Evolutionary conservation across 495 filamentous ascomycete species (phyloP).

Genomic region (Apiosordaria backusii): DNA sequence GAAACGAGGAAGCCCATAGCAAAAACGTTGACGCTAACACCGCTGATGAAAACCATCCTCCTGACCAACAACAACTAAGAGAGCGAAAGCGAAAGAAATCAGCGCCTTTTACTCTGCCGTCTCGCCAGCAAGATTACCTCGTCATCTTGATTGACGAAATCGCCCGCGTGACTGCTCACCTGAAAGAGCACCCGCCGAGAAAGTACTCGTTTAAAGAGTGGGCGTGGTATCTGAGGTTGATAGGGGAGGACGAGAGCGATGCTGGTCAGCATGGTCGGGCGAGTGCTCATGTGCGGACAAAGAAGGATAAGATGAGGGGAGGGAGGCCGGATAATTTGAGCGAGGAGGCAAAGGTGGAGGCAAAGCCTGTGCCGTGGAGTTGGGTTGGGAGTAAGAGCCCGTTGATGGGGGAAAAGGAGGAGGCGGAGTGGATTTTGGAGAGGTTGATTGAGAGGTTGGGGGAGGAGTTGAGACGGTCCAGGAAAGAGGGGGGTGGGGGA

Average conservation of each 20-base stretch:
- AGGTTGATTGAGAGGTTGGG: slow-evolving; percentile 54
- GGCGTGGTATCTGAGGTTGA: slow-evolving; percentile 72
- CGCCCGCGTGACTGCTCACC: slow-evolving; percentile 59
- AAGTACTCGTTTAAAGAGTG: slow-evolving; percentile 79
- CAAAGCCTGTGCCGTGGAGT: slow-evolving; percentile 51
- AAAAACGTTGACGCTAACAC: slow-evolving; percentile 17
- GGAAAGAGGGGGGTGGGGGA: slow-evolving; percentile 12
- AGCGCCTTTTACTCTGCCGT: slow-evolving; percentile 26
- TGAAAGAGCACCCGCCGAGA: slow-evolving; percentile 55
- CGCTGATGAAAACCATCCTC: slow-evolving; percentile 13
- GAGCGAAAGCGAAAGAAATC: slow-evolving; percentile 3
- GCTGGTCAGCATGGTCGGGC: slow-evolving; percentile 36
- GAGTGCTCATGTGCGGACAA: background rate
- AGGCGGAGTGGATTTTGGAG: slow-evolving; percentile 79
- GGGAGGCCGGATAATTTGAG: slow-evolving; percentile 22
- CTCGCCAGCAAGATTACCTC: slow-evolving; percentile 56
- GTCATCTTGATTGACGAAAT: slow-evolving; percentile 66
- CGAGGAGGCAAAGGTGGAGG: slow-evolving; percentile 7
- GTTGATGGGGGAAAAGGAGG: slow-evolving; percentile 66
- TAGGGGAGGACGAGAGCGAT: slow-evolving; percentile 64
- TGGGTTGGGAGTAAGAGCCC: slow-evolving; percentile 74
- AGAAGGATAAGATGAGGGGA: background rate
- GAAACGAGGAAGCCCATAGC: slow-evolving; percentile 21
- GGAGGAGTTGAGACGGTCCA: slow-evolving; percentile 44
- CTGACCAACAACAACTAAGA: background rate